Evolutionary conservation across 1,139 yeast species (phyloP).

Genomic region (Sugiyamaella sp.): DNA sequence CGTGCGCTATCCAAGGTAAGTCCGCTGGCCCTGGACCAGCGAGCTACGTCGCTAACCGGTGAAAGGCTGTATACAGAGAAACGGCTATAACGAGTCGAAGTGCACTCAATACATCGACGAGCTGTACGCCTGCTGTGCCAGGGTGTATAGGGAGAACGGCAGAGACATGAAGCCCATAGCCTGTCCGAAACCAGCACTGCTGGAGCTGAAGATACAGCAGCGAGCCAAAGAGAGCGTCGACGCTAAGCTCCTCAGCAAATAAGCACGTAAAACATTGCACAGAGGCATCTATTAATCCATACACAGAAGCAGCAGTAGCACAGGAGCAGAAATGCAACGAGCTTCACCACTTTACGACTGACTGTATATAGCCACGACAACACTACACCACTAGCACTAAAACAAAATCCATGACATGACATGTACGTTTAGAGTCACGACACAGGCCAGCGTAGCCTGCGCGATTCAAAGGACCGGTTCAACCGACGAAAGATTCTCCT

Average conservation of each 20-base stretch:
- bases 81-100: constrained; percentile 62
- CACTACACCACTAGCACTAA: not conserved
- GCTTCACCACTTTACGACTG: no score
- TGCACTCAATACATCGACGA: constrained; percentile 62
- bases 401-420: constrained; percentile 9
- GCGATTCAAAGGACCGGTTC: constrained; percentile 35
- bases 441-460: constrained; percentile 23
- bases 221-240: constrained; percentile 41
- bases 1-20: not conserved
- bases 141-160: constrained; percentile 59
- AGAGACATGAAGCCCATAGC: constrained; percentile 57
- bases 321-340: no score
- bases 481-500: constrained; percentile 23
- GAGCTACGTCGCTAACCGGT: not conserved
- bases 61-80: constrained; percentile 54
- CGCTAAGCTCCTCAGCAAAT: constrained; percentile 30
- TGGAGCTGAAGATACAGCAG: constrained; percentile 60
- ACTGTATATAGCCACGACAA: not conserved
- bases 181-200: constrained; percentile 62
- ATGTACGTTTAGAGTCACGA: constrained; percentile 37
- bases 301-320: not conserved
- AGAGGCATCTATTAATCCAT: not conserved
- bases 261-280: constrained; percentile 1
- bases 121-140: constrained; percentile 64
- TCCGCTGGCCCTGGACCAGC: not conserved